Base-by-base conservation (phyloP, 139 green algal genomes). In the Picochlorum sp. region DNA sequence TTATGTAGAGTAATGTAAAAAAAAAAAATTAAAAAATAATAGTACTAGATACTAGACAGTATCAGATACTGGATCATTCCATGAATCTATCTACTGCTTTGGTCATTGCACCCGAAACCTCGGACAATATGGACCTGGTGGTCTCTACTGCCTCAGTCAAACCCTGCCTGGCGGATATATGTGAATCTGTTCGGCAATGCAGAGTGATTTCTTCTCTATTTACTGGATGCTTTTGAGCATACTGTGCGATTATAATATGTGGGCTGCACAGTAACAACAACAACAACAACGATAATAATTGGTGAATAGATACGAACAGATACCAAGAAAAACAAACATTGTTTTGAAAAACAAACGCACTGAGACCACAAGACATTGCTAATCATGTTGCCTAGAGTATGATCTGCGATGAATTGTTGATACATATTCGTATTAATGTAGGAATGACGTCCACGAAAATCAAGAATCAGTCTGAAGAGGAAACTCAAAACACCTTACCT, bases 311-410 rank as follows among this genome's bases (percentile, higher is more conserved):
- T 7, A 58, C 18, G 14, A 16, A 58, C 7, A 41, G 28, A 56
- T 16, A 53, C 37, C n/a, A 43, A 56, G 33, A 51, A 63, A 13
- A 63, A 22, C 6, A 25, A 63, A 22, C 5, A 50, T n/a, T n/a
- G n/a, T n/a, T n/a, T n/a, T n/a, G 8, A 63, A 33, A 16, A 25
- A 33, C 53, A 14, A 9, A 67, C 60, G 12, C 31, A 67, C 60
- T 75, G 67, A 18, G 26, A 33, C 67, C 67, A 75, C 61, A 75
- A 62, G 13, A 65, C 55, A 39, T 70, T 60, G 6, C 67, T 60
- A 22, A 75, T 35, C 14, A 63, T 28, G 30, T 70, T 75, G 12
- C 67, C 67, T 16, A 75, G 26, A n/a, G 67, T 75, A 56, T 75
- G 67, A 16, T 53, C 67, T 75, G 61, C 36, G n/a, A 56, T 5